These are phyloP conservation scores for Saccharomycopsis olivae DNA, from an alignment of 805 yeast species.

Conservation along the genomic window DNA sequence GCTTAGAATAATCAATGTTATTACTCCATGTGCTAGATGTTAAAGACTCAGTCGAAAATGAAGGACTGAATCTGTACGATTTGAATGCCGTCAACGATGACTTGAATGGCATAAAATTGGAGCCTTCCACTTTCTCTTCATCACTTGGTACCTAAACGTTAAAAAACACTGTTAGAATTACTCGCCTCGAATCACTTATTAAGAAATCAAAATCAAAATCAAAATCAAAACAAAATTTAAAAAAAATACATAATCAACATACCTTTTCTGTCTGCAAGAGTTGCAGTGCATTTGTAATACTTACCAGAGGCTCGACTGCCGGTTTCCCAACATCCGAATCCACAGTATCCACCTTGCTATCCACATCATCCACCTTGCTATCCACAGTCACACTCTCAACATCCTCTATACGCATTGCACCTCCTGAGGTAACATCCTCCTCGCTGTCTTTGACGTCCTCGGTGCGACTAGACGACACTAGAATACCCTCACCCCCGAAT, in stretches of 20 bases:
- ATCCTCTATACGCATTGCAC: no score
- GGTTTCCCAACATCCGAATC: no score
- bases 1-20: constrained; percentile 8
- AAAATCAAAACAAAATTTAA: neutral
- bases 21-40: constrained; percentile 20
- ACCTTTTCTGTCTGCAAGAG: neutral
- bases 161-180: neutral
- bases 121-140: constrained; percentile 14
- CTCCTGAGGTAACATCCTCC: no score
- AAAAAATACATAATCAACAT: neutral
- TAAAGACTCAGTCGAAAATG: constrained; percentile 14
- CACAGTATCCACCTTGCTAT: no score
- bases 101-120: constrained; percentile 14
- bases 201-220: neutral
- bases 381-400: no score
- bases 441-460: no score
- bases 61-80: constrained; percentile 21
- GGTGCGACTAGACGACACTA: no score
- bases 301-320: no score
- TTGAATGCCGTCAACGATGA: constrained; percentile 20
- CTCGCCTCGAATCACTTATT: neutral
- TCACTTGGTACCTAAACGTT: constrained; percentile 4
- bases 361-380: no score
- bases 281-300: neutral
- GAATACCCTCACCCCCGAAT: no score